phyloP scores from a whole-genome alignment of 768 basidiomycete species.

The Chiua virens region DNA sequence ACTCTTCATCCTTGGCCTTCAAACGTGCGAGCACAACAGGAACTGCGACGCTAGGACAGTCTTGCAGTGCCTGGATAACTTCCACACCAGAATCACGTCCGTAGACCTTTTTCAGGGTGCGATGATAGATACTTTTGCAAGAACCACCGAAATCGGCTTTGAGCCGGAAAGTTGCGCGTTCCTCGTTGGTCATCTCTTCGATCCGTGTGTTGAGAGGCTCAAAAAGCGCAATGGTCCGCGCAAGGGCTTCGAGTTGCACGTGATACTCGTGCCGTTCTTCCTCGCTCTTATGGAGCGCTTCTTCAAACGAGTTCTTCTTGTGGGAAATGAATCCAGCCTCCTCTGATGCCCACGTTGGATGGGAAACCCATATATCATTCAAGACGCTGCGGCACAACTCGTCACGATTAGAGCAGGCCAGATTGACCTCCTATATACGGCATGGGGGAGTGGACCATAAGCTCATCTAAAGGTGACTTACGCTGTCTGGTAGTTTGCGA shows the following conservation, averaged over 20 bases:
- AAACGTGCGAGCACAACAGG: slow-evolving; percentile 88
- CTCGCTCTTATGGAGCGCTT: slow-evolving; percentile 93
- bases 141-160: slow-evolving; percentile 88
- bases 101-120: slow-evolving; percentile 93
- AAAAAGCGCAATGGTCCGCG: slow-evolving; percentile 86
- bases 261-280: slow-evolving; percentile 99
- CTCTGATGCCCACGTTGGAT: slow-evolving; percentile 97
- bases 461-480: slow-evolving; percentile 43
- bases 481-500: slow-evolving; percentile 81
- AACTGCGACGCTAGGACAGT: slow-evolving; percentile 85
- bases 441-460: background rate
- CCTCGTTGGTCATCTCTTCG: slow-evolving; percentile 86
- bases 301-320: slow-evolving; percentile 96
- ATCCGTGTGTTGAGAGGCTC: slow-evolving; percentile 86
- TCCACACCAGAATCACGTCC: slow-evolving; percentile 75
- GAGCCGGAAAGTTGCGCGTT: slow-evolving; percentile 77
- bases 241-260: slow-evolving; percentile 88
- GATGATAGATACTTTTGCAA: slow-evolving; percentile 85
- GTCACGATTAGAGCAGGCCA: slow-evolving; percentile 94
- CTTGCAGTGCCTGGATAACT: slow-evolving; percentile 84
- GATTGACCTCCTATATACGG: slow-evolving; percentile 67
- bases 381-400: slow-evolving; percentile 93
- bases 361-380: slow-evolving; percentile 98
- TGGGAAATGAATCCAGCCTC: slow-evolving; percentile 92
- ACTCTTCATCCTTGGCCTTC: slow-evolving; percentile 95